These are phyloP conservation scores for Helminthosporium solani DNA, from an alignment of 2,329 filamentous ascomycete species.

Conservation along the genomic window DNA sequence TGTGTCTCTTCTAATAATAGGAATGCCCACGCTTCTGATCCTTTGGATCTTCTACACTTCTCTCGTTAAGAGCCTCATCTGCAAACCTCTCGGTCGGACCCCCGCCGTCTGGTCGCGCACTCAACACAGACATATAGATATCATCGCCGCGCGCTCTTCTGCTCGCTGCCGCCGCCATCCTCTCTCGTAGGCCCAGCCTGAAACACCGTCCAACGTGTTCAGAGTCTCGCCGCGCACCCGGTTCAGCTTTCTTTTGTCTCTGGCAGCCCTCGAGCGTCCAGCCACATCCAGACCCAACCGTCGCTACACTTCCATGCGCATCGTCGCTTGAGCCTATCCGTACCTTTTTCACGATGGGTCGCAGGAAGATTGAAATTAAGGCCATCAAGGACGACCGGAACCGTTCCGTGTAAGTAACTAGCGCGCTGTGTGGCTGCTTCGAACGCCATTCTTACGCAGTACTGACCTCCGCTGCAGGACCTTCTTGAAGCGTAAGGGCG, in stretches of 20 bases:
- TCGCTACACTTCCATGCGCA: conserved; percentile 10
- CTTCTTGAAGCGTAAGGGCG: conserved; percentile 97
- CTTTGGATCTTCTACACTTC: conserved; percentile 22
- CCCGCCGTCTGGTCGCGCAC: conserved; percentile 16
- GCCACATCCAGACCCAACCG: conserved; percentile 15
- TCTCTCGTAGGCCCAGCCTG: conserved; percentile 23
- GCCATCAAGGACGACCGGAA: conserved; percentile 98
- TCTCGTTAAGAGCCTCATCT: conserved; percentile 24
- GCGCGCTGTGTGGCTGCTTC: conserved; percentile 8
- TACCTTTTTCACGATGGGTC: conserved; percentile 67
- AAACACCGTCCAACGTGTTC: conserved; percentile 23
- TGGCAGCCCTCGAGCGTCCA: conserved; percentile 21
- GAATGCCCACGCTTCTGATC: conserved; percentile 18
- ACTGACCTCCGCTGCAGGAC: conserved; percentile 64
- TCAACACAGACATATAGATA: conserved; percentile 29
- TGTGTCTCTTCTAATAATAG: conserved; percentile 29
- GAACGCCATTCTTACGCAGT: conserved; percentile 16
- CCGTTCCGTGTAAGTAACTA: conserved; percentile 89
- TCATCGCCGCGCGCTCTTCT: conserved; percentile 18
- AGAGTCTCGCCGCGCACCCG: conserved; percentile 23
- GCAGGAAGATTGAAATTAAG: conserved; percentile 99
- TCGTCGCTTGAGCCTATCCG: neutral
- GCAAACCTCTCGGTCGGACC: conserved; percentile 9
- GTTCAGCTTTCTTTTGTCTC: conserved; percentile 25
- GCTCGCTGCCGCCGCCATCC: conserved; percentile 23